Evolutionary conservation across 1,284 basidiomycete species (phyloP), one percentile per base, ranked within the genome.

Genomic region (Fomitopsis betulina): DNA sequence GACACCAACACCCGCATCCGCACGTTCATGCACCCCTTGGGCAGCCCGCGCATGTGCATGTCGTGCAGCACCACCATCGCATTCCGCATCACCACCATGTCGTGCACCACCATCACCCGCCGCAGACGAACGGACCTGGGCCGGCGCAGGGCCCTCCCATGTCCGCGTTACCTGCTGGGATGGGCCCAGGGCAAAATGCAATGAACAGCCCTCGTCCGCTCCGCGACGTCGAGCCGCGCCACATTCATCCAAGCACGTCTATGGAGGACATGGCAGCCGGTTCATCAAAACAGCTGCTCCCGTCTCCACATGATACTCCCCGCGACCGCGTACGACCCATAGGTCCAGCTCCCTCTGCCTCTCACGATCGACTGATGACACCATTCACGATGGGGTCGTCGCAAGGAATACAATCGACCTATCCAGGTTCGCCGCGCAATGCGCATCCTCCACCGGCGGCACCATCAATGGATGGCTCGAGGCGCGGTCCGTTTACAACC

Each of bases 371-470:
- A 37, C 43, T 69, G 51, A 67, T 70, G 49, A 79, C 77, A 30
- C 79, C 82, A 5, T 83, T 84, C 62, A 76, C 76, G 8, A 78
- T 83, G 73, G 72, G 75, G n/a, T 76, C 80, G 1, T 72, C 77
- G 37, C 76, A 79, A 64, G 66, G 69, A 8, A 74, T 74, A 60
- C 62, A 72, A 64, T 56, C 62, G n/a, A 58, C 58, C 30, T 64
- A 62, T 52, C 59, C 66, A 9, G 62, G 66, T 8, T 68, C 70
- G 6, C 62, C 70, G 25, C 62, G 62, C 21, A 60, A 59, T 33
- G 53, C 13, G 25, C 64, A 63, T 60, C 65, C 61, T 0, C 54
- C 59, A 25, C 62, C 66, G 21, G 62, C 61, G 13, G 63, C 65
- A 0, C 69, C 65, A 1, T 68, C 67, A 8, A 60, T 61, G 8